phyloP scores from a whole-genome alignment of 2,329 filamentous ascomycete species.

The Trichoderma sp. region DNA sequence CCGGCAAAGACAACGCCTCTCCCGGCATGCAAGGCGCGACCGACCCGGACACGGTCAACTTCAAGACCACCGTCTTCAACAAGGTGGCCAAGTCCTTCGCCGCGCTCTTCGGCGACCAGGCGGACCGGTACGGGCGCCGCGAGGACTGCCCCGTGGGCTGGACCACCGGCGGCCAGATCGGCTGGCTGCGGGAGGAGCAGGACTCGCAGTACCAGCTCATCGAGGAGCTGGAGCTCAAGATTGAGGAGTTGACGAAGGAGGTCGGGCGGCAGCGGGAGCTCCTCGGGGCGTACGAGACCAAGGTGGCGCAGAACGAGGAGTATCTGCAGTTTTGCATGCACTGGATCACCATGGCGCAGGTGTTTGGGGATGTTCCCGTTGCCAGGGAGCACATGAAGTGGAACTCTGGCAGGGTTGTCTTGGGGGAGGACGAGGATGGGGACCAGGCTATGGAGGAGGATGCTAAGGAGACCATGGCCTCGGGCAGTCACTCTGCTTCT shows the following conservation, averaged over 20 bases:
- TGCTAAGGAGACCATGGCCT: background rate
- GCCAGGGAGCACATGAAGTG: slow-evolving; percentile 14
- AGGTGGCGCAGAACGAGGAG: background rate
- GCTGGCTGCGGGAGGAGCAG: background rate
- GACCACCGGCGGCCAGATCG: slow-evolving; percentile 14
- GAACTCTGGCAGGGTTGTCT: slow-evolving; percentile 1
- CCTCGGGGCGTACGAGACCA: slow-evolving; percentile 15
- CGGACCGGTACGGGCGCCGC: background rate
- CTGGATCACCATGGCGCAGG: slow-evolving; percentile 27
- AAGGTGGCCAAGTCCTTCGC: slow-evolving; percentile 17
- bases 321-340: slow-evolving; percentile 24
- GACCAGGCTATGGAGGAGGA: background rate
- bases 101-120: slow-evolving; percentile 5
- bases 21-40: background rate
- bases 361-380: slow-evolving; percentile 25
- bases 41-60: background rate
- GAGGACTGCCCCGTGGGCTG: background rate
- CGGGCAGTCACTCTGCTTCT: no score
- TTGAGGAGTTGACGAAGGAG: slow-evolving; percentile 18
- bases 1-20: background rate
- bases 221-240: slow-evolving; percentile 10
- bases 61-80: slow-evolving; percentile 4
- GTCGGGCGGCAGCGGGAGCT: slow-evolving; percentile 3
- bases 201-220: slow-evolving; percentile 19
- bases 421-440: background rate